Conservation (phyloP, 176 grass and related monocot species). For the Panicum miliaceum region DNA sequence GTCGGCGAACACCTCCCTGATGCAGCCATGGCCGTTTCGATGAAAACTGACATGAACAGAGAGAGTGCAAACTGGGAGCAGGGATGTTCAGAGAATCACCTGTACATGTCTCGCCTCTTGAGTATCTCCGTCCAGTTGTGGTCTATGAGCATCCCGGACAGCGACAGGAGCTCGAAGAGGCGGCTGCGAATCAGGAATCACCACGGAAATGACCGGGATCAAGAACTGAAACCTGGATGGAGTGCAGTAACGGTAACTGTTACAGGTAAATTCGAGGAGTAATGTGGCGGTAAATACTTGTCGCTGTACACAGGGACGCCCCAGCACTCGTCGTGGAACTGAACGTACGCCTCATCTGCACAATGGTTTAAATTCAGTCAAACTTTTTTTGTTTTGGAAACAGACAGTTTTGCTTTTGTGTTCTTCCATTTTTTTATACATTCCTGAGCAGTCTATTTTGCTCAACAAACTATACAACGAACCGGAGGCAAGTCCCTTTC, state of each 20-base stretch:
- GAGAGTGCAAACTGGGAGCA: not conserved
- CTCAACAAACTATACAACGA: conserved; percentile 18
- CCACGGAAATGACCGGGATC: not conserved
- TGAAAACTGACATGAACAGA: not conserved
- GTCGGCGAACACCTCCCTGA: conserved; percentile 69
- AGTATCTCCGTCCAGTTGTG: conserved; percentile 97
- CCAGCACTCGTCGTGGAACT: conserved; percentile 95
- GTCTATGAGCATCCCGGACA: conserved; percentile 97
- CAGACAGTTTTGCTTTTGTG: not conserved
- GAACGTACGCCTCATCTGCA: conserved; percentile 81
- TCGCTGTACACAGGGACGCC: conserved; percentile 86
- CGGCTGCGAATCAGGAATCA: conserved; percentile 45
- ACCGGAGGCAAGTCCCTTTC: conserved; percentile 36
- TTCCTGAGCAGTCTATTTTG: conserved; percentile 13
- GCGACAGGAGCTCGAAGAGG: conserved; percentile 80
- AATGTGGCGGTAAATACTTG: conserved; percentile 54
- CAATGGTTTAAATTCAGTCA: not conserved
- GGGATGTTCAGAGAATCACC: conserved; percentile 26
- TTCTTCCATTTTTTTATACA: not conserved
- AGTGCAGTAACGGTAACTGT: not conserved
- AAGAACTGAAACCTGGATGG: not conserved
- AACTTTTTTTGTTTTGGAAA: not conserved
- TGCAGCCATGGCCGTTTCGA: not conserved
- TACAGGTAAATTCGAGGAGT: not conserved
- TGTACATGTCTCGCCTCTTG: conserved; percentile 80